These are phyloP conservation scores for Shiraia sp. DNA, from an alignment of 2,329 filamentous ascomycete genomes.

Conservation along the genomic window DNA sequence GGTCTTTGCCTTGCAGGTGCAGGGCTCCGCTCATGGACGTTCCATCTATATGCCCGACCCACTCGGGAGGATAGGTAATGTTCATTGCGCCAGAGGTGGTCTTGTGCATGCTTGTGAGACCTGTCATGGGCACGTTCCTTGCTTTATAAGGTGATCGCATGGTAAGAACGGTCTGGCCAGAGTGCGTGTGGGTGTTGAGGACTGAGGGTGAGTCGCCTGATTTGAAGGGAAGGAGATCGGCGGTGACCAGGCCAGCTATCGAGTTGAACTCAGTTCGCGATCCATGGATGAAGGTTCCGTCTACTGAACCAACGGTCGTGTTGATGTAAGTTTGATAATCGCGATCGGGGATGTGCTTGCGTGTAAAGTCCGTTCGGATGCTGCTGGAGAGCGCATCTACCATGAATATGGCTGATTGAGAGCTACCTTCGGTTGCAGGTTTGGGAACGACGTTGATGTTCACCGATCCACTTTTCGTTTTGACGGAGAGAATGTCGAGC, in stretches of 20 bases:
- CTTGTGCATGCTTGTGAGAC: conserved; percentile 42
- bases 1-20: conserved; percentile 43
- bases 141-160: conserved; percentile 40
- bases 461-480: conserved; percentile 48
- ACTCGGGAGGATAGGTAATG: conserved; percentile 47
- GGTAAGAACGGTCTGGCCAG: conserved; percentile 40
- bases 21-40: conserved; percentile 43
- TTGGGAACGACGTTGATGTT: conserved; percentile 46
- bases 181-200: conserved; percentile 40
- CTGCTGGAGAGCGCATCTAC: conserved; percentile 43
- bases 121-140: conserved; percentile 26
- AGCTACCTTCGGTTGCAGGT: conserved; percentile 27
- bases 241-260: conserved; percentile 43
- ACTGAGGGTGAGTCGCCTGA: conserved; percentile 28
- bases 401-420: conserved; percentile 43
- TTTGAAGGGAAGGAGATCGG: conserved; percentile 44
- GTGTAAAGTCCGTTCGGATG: conserved; percentile 42
- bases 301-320: conserved; percentile 43
- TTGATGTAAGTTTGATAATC: conserved; percentile 48
- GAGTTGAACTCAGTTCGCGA: conserved; percentile 42
- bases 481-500: conserved; percentile 46
- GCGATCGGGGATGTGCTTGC: conserved; percentile 44
- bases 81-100: conserved; percentile 41
- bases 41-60: conserved; percentile 47
- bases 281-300: conserved; percentile 52